Conservation (phyloP, 2,329 filamentous ascomycete species). For the Aspergillus fructus region DNA sequence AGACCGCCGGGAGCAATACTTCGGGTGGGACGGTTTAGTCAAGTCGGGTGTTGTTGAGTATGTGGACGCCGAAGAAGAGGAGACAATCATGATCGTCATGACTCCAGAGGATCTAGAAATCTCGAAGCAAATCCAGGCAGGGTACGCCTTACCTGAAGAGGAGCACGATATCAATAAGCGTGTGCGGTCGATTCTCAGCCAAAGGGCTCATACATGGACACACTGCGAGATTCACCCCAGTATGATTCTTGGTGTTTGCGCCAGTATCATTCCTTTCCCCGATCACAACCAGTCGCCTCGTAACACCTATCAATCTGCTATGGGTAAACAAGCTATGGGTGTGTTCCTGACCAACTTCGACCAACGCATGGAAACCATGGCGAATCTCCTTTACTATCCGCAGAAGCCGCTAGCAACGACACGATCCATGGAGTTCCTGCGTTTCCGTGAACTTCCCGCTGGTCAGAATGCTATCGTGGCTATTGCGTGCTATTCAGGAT, state of each 20-base stretch:
- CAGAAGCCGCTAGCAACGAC: constrained; percentile 97
- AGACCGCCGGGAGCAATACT: constrained; percentile 61
- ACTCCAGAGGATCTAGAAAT: constrained; percentile 90
- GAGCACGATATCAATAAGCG: constrained; percentile 76
- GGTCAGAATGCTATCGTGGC: constrained; percentile 98
- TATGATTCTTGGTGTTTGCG: constrained; percentile 98
- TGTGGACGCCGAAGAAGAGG: constrained; percentile 95
- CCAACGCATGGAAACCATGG: constrained; percentile 98
- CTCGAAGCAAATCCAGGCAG: constrained; percentile 68
- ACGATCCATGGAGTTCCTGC: constrained; percentile 96
- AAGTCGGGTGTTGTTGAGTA: constrained; percentile 88
- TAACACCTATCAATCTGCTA: constrained; percentile 98
- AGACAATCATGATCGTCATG: constrained; percentile 99
- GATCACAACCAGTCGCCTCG: constrained; percentile 97
- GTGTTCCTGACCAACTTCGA: constrained; percentile 97
- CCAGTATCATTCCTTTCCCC: constrained; percentile 98
- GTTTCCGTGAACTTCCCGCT: constrained; percentile 94
- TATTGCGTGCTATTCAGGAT: constrained; percentile 95
- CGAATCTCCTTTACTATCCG: constrained; percentile 97
- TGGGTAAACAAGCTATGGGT: constrained; percentile 99
- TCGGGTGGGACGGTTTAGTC: constrained; percentile 86
- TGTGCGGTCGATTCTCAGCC: constrained; percentile 83
- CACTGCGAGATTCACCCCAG: constrained; percentile 99
- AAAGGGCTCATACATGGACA: constrained; percentile 86
- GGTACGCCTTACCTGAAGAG: constrained; percentile 60